A percentile compares a stretch with the other conserved stretches of the same genome.
phyloP scores from a whole-genome alignment of 164 flowering plant species.

The Amborella trichopoda region DNA sequence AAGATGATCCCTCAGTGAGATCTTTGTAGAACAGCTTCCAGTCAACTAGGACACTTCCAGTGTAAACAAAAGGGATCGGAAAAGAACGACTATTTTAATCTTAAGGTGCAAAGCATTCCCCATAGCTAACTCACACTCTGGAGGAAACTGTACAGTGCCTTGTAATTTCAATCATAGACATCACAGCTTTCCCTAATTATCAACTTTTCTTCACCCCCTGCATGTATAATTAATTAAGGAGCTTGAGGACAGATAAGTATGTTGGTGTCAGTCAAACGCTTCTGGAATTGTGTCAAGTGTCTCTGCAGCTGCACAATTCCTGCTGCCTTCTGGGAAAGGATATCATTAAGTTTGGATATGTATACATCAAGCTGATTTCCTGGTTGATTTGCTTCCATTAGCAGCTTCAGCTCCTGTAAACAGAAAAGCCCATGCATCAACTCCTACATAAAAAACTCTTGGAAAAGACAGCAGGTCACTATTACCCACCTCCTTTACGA shows the following conservation, averaged over 20 bases:
- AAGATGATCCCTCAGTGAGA: no score
- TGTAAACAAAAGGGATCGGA: no score
- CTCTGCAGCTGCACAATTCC: constrained; percentile 92
- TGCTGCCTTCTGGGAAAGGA: constrained; percentile 93
- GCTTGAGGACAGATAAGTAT: constrained; percentile 85
- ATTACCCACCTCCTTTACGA: constrained; percentile 88
- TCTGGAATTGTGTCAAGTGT: constrained; percentile 93
- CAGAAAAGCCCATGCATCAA: neutral
- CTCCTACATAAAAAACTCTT: neutral
- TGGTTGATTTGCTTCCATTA: constrained; percentile 95
- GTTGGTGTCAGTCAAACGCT: constrained; percentile 89
- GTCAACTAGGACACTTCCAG: no score
- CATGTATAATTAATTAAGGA: constrained; percentile 28
- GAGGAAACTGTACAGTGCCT: no score
- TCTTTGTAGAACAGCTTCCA: no score
- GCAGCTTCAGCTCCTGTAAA: constrained; percentile 85
- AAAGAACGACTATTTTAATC: no score
- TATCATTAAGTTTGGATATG: constrained; percentile 79
- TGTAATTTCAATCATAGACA: no score
- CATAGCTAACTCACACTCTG: no score
- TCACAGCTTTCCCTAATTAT: no score
- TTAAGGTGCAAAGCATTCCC: no score
- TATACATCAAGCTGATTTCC: constrained; percentile 92
- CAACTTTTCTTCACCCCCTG: no score
- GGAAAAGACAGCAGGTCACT: neutral